Evolutionary conservation across 805 yeast species (phyloP).

Genomic region (Metschnikowia anglica): DNA sequence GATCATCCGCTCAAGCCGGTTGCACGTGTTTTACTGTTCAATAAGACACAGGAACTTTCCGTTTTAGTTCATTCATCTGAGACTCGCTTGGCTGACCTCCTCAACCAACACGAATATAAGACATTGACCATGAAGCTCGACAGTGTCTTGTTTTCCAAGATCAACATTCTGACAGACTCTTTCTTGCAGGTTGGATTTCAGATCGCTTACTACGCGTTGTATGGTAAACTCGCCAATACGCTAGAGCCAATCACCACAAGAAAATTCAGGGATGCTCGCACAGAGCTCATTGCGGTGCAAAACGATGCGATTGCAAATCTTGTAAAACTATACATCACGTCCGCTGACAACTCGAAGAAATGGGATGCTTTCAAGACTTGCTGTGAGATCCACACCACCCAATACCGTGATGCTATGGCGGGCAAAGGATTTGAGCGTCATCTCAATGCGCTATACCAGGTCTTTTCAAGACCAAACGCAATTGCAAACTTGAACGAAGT

Average conservation of each 20-base stretch:
- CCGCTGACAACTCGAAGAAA: constrained; percentile 43
- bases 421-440: constrained; percentile 77
- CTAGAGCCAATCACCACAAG: constrained; percentile 68
- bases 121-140: constrained; percentile 40
- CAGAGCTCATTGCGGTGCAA: constrained; percentile 68
- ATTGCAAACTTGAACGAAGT: constrained; percentile 39
- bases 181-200: constrained; percentile 53
- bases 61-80: constrained; percentile 55
- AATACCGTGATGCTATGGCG: constrained; percentile 50
- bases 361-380: constrained; percentile 53
- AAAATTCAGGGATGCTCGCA: constrained; percentile 63
- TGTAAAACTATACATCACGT: constrained; percentile 66
- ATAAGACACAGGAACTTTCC: constrained; percentile 45
- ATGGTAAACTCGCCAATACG: constrained; percentile 49
- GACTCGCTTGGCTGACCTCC: constrained; percentile 56
- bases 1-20: constrained; percentile 38
- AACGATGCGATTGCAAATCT: constrained; percentile 48
- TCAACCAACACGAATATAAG: constrained; percentile 56
- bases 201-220: constrained; percentile 53
- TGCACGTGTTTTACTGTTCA: constrained; percentile 31
- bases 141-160: constrained; percentile 36
- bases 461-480: constrained; percentile 45
- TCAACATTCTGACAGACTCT: constrained; percentile 49
- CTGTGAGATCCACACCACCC: constrained; percentile 50
- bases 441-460: constrained; percentile 60